Conservation (phyloP, 2,329 filamentous ascomycete genomes). For the Zymoseptoria crescenta region DNA sequence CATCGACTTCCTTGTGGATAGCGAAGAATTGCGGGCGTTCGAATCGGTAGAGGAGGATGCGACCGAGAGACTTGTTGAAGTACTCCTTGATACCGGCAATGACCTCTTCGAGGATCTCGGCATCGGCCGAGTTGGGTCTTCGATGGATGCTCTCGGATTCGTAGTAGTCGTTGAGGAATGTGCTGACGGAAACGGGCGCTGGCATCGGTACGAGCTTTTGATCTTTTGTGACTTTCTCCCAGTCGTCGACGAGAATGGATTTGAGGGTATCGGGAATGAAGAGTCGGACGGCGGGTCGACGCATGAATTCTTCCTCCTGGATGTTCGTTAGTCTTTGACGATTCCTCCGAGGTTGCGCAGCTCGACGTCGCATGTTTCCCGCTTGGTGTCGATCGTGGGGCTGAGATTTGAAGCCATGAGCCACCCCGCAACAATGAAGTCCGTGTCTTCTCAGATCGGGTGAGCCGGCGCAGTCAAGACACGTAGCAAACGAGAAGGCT, state of each 20-base stretch:
- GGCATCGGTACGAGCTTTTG: conserved; percentile 82
- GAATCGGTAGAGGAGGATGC: conserved; percentile 87
- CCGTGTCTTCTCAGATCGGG: not conserved
- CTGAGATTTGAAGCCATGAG: not conserved
- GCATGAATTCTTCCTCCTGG: conserved; percentile 85
- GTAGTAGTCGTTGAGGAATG: conserved; percentile 82
- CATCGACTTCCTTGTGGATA: conserved; percentile 59
- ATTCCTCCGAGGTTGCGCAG: not conserved
- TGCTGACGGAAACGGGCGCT: conserved; percentile 62
- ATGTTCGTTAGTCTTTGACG: conserved; percentile 5
- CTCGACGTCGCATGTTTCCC: not conserved
- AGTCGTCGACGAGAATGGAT: conserved; percentile 89
- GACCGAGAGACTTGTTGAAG: conserved; percentile 82
- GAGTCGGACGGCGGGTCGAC: conserved; percentile 76
- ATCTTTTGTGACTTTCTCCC: conserved; percentile 97
- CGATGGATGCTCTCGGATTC: conserved; percentile 62
- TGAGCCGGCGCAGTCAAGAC: not conserved
- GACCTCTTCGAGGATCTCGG: conserved; percentile 85
- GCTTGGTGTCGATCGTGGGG: not conserved
- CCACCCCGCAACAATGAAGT: not conserved
- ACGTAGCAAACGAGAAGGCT: not conserved
- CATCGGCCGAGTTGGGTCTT: conserved; percentile 58
- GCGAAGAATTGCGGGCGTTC: conserved; percentile 84
- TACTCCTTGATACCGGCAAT: conserved; percentile 82
- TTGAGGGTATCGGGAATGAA: conserved; percentile 84